These are phyloP conservation scores for Cystofilobasidium bisporidii DNA, from an alignment of 768 basidiomycete genomes.

Conservation along the genomic window DNA sequence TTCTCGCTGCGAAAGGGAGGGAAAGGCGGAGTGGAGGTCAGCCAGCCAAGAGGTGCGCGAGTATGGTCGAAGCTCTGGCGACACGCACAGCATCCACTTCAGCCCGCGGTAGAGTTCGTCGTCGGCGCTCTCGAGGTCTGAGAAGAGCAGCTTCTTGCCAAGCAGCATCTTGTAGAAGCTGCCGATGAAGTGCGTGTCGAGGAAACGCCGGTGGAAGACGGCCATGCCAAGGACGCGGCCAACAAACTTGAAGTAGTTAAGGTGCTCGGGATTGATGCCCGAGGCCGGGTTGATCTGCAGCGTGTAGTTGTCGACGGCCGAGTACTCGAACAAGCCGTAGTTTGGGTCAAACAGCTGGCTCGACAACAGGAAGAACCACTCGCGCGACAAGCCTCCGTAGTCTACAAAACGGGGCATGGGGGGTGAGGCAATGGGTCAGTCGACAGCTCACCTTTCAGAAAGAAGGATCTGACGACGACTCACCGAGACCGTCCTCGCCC, in stretches of 20 bases:
- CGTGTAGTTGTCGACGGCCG: conserved; percentile 98
- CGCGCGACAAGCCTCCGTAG: conserved; percentile 95
- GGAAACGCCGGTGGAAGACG: conserved; percentile 97
- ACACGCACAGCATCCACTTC: conserved; percentile 93
- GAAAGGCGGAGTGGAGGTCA: neutral
- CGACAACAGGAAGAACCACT: conserved; percentile 98
- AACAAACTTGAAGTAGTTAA: conserved; percentile 99
- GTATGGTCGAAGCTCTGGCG: neutral
- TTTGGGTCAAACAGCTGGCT: conserved; percentile 99
- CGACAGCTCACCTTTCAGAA: too few relatives aligned
- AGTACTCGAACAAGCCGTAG: conserved; percentile 99
- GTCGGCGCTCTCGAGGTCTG: conserved; percentile 93
- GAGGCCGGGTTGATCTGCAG: conserved; percentile 98
- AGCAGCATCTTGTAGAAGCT: conserved; percentile 99
- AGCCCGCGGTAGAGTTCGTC: conserved; percentile 86
- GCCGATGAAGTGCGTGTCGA: conserved; percentile 98
- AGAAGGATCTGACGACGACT: neutral
- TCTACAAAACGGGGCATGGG: conserved; percentile 36
- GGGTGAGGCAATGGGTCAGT: too few relatives aligned
- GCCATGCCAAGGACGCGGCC: conserved; percentile 88
- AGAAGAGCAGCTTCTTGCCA: conserved; percentile 88
- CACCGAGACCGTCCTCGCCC: conserved; percentile 85
- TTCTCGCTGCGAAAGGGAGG: conserved; percentile 57
- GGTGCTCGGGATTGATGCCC: conserved; percentile 94
- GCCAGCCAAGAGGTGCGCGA: neutral